These are phyloP conservation scores for Ceratocystis diversiconidia DNA, from an alignment of 2,329 filamentous ascomycete species.

Conservation along the genomic window DNA sequence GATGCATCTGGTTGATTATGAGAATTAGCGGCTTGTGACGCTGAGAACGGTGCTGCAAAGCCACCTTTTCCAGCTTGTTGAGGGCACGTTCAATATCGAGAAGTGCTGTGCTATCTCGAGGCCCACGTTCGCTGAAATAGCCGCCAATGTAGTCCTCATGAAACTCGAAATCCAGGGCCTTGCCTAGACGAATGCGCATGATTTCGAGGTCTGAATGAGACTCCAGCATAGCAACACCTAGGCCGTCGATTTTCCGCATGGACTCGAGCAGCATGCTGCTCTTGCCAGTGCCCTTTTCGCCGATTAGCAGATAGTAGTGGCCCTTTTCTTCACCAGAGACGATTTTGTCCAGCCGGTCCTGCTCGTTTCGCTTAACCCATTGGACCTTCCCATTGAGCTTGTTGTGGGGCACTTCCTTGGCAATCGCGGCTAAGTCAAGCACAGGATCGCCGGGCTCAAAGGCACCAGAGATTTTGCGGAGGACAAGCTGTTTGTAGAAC, in stretches of 20 bases:
- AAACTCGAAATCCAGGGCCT: slow-evolving; percentile 89
- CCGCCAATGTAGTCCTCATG: slow-evolving; percentile 96
- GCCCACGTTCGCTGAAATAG: slow-evolving; percentile 86
- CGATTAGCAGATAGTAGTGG: slow-evolving; percentile 82
- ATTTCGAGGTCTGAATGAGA: slow-evolving; percentile 91
- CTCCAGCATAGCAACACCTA: slow-evolving; percentile 88
- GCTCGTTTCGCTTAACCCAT: slow-evolving; percentile 78
- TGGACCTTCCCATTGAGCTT: slow-evolving; percentile 31
- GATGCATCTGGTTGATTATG: slow-evolving; percentile 86
- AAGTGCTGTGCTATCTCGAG: slow-evolving; percentile 78
- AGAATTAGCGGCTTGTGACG: slow-evolving; percentile 63
- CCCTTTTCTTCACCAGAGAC: slow-evolving; percentile 57
- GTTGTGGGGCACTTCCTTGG: slow-evolving; percentile 38
- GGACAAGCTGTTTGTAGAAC: slow-evolving; percentile 76
- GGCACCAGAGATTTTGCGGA: slow-evolving; percentile 85
- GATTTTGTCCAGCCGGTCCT: slow-evolving; percentile 67
- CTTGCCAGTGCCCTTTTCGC: slow-evolving; percentile 94
- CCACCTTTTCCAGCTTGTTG: slow-evolving; percentile 96
- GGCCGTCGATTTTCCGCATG: slow-evolving; percentile 83
- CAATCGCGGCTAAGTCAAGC: slow-evolving; percentile 59
- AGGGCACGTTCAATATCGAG: slow-evolving; percentile 92
- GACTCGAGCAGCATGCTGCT: slow-evolving; percentile 90
- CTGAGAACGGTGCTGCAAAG: slow-evolving; percentile 50
- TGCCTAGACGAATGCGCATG: slow-evolving; percentile 81
- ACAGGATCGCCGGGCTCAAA: slow-evolving; percentile 88